These are phyloP conservation scores for Saccharomycopsis malanga DNA, from an alignment of 805 yeast species.

Conservation along the genomic window DNA sequence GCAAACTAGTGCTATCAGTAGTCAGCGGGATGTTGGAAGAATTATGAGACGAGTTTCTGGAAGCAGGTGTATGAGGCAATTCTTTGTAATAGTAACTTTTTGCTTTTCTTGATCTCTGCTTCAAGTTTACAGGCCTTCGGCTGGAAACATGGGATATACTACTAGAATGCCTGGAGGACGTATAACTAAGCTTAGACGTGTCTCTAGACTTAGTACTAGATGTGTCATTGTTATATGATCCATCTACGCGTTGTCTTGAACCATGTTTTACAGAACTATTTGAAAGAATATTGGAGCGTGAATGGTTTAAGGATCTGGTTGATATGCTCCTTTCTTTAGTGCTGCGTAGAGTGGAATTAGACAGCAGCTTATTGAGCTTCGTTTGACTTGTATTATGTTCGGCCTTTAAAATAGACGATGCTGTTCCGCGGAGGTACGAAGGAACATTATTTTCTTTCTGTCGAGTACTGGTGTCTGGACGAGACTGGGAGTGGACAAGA, in stretches of 20 bases:
- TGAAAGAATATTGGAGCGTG: no score
- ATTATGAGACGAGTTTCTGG: background rate
- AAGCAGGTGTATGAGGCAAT: constrained; percentile 1
- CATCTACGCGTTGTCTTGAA: no score
- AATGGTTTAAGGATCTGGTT: no score
- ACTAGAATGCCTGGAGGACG: no score
- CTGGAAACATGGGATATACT: no score
- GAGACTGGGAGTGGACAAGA: constrained; percentile 2
- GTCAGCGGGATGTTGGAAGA: background rate
- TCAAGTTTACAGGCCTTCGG: no score
- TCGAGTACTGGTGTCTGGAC: background rate
- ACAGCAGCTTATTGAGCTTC: background rate
- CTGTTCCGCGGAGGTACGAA: constrained; percentile 18
- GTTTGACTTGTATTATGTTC: background rate
- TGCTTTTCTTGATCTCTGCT: background rate
- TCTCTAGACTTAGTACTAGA: no score
- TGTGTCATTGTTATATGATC: no score
- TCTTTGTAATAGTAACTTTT: constrained; percentile 2
- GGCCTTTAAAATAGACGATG: constrained; percentile 15
- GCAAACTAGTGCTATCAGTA: background rate
- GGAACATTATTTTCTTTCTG: constrained; percentile 13
- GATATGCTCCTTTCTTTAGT: no score
- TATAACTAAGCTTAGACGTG: no score
- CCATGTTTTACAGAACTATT: no score
- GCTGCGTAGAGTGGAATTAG: no score